These are phyloP conservation scores for Bathelium albidoporum DNA, from an alignment of 495 filamentous ascomycete genomes.

Conservation along the genomic window DNA sequence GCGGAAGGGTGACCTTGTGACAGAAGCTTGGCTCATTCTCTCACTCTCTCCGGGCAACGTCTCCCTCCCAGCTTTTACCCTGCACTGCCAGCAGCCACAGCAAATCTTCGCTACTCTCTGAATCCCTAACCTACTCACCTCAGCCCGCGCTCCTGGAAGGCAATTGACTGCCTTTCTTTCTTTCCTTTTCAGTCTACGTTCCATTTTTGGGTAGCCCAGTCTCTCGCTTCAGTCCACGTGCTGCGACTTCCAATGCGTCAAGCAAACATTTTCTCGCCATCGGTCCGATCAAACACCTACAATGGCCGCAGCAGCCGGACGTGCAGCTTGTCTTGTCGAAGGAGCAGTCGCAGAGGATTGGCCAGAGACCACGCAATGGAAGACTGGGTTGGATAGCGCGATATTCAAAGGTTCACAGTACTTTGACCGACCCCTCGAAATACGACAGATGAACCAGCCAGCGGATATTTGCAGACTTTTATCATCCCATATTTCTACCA, in stretches of 20 bases:
- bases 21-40: not conserved
- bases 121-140: not conserved
- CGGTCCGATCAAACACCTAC: conserved; percentile 1
- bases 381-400: not conserved
- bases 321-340: not conserved
- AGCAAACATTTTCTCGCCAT: not conserved
- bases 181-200: not conserved
- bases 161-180: conserved; percentile 1
- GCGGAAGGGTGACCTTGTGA: not conserved
- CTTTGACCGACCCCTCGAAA: not conserved
- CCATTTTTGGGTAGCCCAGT: not conserved
- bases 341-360: not conserved
- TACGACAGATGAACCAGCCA: not conserved
- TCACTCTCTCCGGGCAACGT: not conserved
- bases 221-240: not conserved
- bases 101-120: not conserved
- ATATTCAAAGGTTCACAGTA: not conserved
- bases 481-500: not conserved
- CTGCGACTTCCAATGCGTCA: conserved; percentile 1
- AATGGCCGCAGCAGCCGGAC: conserved; percentile 1
- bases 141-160: not conserved
- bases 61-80: not conserved
- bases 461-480: not conserved
- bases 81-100: not conserved
- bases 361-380: not conserved